Conservation (phyloP, 2,329 filamentous ascomycete species). For the Hypoxylon sp. region DNA sequence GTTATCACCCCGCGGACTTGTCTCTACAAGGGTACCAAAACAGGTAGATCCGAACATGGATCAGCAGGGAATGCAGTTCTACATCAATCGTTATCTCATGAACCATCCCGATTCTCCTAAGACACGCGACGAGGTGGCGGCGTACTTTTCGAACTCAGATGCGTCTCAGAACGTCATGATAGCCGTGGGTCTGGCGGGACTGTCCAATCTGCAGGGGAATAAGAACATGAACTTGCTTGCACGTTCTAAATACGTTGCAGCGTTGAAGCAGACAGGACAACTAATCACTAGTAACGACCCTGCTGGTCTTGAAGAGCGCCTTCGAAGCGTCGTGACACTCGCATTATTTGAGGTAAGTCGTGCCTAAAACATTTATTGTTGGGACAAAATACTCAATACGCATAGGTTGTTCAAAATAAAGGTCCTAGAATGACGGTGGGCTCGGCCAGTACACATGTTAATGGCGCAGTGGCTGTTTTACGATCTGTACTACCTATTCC, state of each 20-base stretch:
- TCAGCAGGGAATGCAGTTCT: conserved; percentile 65
- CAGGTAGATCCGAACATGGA: conserved; percentile 59
- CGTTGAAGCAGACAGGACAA: conserved; percentile 62
- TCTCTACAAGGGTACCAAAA: conserved; percentile 46
- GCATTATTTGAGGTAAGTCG: conserved; percentile 71
- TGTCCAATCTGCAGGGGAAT: conserved; percentile 67
- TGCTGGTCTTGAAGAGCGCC: conserved; percentile 58
- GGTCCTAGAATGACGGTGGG: conserved; percentile 61
- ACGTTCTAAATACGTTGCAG: conserved; percentile 66
- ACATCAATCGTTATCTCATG: conserved; percentile 64
- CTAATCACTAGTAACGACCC: conserved; percentile 54
- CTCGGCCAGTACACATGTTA: conserved; percentile 69
- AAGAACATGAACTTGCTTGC: conserved; percentile 61
- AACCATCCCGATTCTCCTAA: conserved; percentile 65
- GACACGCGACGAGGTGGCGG: conserved; percentile 55
- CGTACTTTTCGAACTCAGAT: conserved; percentile 55
- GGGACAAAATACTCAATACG: conserved; percentile 35
- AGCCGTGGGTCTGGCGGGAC: conserved; percentile 69
- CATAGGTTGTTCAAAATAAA: conserved; percentile 57
- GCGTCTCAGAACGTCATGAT: conserved; percentile 64
- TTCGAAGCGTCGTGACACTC: conserved; percentile 68
- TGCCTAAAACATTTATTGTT: not conserved
- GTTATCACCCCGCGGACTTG: conserved; percentile 31
- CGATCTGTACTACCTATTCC: conserved; percentile 60
- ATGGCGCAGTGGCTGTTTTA: conserved; percentile 71